Evolutionary conservation across 306 rosid genomes (phyloP).

Genomic region (Styphnolobium japonicum): DNA sequence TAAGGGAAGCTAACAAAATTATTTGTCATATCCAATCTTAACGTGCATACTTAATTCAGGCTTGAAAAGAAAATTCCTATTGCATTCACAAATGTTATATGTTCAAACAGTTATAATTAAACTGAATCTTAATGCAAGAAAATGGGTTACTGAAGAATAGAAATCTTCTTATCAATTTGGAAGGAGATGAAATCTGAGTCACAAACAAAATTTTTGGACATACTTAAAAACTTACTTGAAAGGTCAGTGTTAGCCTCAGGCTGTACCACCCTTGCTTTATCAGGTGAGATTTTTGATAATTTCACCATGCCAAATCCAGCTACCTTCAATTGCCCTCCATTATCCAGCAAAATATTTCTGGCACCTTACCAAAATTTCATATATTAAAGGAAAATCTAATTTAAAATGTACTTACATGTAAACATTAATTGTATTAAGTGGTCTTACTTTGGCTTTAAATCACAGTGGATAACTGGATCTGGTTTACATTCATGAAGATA

Average conservation of each 20-base stretch:
- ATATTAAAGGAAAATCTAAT: constrained; percentile 63
- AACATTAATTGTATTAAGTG: constrained; percentile 54
- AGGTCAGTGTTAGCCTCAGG: constrained; percentile 49
- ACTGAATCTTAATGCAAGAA: constrained; percentile 17
- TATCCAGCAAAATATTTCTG: constrained; percentile 99
- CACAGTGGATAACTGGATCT: constrained; percentile 92
- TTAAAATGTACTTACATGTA: constrained; percentile 25
- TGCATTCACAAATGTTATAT: constrained; percentile 6
- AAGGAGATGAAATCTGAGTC: constrained; percentile 12
- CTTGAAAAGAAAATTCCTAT: constrained; percentile 11
- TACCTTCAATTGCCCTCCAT: constrained; percentile 89
- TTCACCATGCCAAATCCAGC: constrained; percentile 85
- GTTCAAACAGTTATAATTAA: constrained; percentile 17
- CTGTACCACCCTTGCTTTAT: constrained; percentile 61
- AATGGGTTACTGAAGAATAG: not conserved
- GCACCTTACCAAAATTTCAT: constrained; percentile 93
- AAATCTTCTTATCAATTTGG: not conserved
- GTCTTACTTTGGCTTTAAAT: constrained; percentile 98
- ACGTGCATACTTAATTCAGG: not conserved
- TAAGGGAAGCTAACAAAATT: not conserved
- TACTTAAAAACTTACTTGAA: constrained; percentile 62
- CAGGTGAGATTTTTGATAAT: constrained; percentile 65
- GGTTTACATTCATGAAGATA: constrained; percentile 99
- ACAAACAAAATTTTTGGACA: not conserved
- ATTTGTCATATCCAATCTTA: not conserved